Percentiles rank a stretch among this genome's conserved stretches.
phyloP scores from a whole-genome alignment of 169 alveolate species.

The Amoebophrya sp. region DNA sequence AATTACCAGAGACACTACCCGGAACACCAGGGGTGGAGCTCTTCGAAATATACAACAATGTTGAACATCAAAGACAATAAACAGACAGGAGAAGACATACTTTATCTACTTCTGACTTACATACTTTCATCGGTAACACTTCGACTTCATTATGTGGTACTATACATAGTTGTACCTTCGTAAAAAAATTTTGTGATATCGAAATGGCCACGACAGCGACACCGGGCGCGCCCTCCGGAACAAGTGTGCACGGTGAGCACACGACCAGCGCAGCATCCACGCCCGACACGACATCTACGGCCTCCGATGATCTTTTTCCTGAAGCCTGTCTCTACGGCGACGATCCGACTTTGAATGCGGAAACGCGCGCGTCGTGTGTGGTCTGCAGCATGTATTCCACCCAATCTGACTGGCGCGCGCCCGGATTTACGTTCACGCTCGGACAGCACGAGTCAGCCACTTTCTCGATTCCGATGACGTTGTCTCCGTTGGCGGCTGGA shows the following conservation, averaged over 20 bases:
- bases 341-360: not conserved
- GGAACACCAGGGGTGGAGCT: too few species aligned
- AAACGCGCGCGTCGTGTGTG: not conserved
- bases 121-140: too few species aligned
- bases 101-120: too few species aligned
- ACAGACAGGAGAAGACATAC: too few species aligned
- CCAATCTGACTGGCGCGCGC: not conserved
- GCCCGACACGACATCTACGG: too few species aligned
- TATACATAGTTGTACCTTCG: not conserved
- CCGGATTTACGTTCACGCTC: not conserved
- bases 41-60: too few species aligned
- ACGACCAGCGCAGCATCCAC: not conserved
- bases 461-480: not conserved
- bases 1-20: too few species aligned
- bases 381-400: not conserved
- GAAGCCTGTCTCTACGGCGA: not conserved
- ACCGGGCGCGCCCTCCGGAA: not conserved
- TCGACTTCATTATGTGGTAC: too few species aligned
- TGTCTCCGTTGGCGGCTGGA: not conserved
- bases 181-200: not conserved
- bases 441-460: not conserved
- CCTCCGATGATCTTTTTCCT: not conserved
- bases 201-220: not conserved
- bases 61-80: too few species aligned
- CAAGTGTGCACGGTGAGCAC: not conserved